These are phyloP conservation scores for Aspergillus glaucus DNA, from an alignment of 2,329 filamentous ascomycete genomes.

Conservation along the genomic window DNA sequence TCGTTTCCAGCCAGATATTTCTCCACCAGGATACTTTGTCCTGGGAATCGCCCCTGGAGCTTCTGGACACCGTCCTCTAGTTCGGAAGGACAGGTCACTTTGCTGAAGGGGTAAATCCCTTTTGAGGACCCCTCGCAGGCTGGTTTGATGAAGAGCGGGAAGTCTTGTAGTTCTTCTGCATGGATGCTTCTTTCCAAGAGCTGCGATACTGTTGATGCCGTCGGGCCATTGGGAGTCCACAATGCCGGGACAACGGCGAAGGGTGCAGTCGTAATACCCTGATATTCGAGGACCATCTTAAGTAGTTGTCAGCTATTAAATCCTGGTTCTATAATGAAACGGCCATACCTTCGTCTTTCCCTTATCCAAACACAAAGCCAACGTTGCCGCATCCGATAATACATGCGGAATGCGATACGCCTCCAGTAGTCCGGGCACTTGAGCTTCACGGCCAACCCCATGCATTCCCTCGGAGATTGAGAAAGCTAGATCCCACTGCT, in stretches of 20 bases:
- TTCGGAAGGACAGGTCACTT: conserved; percentile 7
- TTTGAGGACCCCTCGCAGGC: conserved; percentile 14
- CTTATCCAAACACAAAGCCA: conserved; percentile 17
- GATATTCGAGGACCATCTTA: conserved; percentile 11
- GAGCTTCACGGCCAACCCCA: conserved; percentile 16
- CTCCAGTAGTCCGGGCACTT: conserved; percentile 20
- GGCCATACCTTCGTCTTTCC: conserved; percentile 14
- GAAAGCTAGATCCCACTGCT: conserved; percentile 21
- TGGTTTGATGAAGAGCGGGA: conserved; percentile 16
- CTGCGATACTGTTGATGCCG: too few relatives aligned
- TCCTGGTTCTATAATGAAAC: neutral
- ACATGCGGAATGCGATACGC: conserved; percentile 21
- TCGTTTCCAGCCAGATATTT: conserved; percentile 16
- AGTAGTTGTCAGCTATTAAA: neutral
- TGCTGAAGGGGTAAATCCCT: conserved; percentile 9
- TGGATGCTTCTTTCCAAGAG: too few relatives aligned
- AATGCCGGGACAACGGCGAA: conserved; percentile 7
- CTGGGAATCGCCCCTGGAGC: conserved; percentile 8
- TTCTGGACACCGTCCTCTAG: conserved; percentile 5
- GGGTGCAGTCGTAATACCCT: conserved; percentile 10
- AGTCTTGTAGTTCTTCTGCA: conserved; percentile 4
- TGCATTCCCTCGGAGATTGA: conserved; percentile 17
- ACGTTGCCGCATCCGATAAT: conserved; percentile 16
- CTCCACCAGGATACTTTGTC: conserved; percentile 14
- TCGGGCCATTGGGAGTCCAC: too few relatives aligned